Evolutionary conservation across 208 protist genomes (phyloP), one percentile per base, ranked within the genome.

Genomic region (Angomonas deanei): DNA sequence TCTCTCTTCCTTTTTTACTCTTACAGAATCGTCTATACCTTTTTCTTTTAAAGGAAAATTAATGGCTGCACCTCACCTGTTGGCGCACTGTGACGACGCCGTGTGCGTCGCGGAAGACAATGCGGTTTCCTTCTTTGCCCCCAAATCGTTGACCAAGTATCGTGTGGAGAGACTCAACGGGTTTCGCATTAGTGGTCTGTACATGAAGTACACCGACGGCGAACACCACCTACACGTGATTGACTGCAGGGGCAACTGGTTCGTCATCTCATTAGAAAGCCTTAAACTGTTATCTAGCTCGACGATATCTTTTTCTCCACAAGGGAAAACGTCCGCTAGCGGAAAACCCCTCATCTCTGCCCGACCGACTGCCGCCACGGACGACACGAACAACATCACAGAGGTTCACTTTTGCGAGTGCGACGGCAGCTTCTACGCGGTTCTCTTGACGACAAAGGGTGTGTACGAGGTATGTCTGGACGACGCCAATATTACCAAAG

Each of bases 21-120:
- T 62, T 21, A 5, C 6, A 21, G 13, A 33, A 11, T 58, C 8
- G 19, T 24, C 47, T 59, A 50, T 49, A n/a, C 31, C 36, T 42
- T 15, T 42, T 15, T 42, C 36, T 23, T 13, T n/a, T 54, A n/a
- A 34, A 17, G 28, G 34, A 27, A 32, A 27, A 0, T n/a, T 50
- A 24, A 84, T 82, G 74, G 33, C 53, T 21, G 17, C 65, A 13
- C 28, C 80, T 56, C 73, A 82, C 47, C 58, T 92, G 59, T 82
- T 94, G 32, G 77, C 84, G 21, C 67, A 85, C 39, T 90, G 80
- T 66, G 62, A 79, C 27, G 80, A 90, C 30, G 84, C 80, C 10
- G 46, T 94, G 3, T 94, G 88, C 39, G 84, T 94, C 5, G 82
- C 83, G 11, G 84, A 94, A 67, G 88, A 94, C 70, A 80, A 68